Base-by-base conservation (phyloP, 768 basidiomycete species). In the Pisolithus marmoratus region DNA sequence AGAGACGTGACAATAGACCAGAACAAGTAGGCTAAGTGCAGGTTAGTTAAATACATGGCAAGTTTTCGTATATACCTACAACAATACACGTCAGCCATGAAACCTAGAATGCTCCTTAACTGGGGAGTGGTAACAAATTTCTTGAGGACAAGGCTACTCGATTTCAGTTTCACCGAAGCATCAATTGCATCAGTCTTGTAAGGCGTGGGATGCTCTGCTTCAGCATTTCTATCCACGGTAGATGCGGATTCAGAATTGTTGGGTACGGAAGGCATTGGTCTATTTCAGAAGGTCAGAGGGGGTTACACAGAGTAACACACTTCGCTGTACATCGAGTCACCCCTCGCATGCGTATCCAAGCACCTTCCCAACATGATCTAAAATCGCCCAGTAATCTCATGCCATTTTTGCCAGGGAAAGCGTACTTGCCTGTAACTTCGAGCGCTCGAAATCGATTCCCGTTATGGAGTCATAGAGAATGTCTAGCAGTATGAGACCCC, bases 1-100 rank as follows among this genome's bases (percentile, higher is more conserved):
- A 93, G 80, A 3, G 82, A 77, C 1, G 92, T 94, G 64, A 88
- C 82, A 45, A 89, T 76, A 1, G 90, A 87, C 87, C 88, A 91
- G 66, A 85, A 90, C 17, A 87, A 72, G 61, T 84, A 90, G 4
- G 86, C 88, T 90, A 51, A 46, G 48, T 14, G 53, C 44, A 44
- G 26, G 23, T 12, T 3, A 42, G 34, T 38, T 11, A 14, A 37
- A 23, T 19, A 5, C 37, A 37, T 31, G 34, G 5, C 38, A 15
- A 40, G 27, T 26, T 26, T 12, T 15, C n/a, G 29, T 15, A 24
- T 44, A 46, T 9, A 55, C 57, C 47, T 51, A 90, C 88, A 79
- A 11, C 87, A 69, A 59, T 89, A 80, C 49, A 77, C 54, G 58
- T 81, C 79, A 34, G 74, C 66, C 8, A 63, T 43, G 54, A 80